Percentiles rank a stretch among this genome's conserved stretches.
Evolutionary conservation across 331 rosid genomes (phyloP).

Genomic region (Dryas integrifolia): DNA sequence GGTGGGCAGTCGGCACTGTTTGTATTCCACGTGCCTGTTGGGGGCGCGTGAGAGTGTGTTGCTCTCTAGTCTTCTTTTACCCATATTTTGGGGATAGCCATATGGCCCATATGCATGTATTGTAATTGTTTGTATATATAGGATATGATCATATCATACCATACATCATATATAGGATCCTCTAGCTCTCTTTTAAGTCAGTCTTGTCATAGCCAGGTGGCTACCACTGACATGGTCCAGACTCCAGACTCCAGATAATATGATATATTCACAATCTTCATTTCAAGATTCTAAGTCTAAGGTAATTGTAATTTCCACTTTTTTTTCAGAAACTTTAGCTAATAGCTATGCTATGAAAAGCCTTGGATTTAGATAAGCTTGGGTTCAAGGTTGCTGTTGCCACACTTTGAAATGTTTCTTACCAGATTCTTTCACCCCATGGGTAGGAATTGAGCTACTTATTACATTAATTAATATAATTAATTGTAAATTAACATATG

Average conservation of each 20-base stretch:
- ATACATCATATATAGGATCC: neutral
- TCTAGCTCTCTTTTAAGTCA: neutral
- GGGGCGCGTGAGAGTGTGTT: neutral
- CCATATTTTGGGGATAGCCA: neutral
- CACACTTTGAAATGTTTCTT: too few relatives aligned
- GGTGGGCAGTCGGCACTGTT: slow-evolving; percentile 6
- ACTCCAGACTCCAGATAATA: neutral
- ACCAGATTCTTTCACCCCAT: too few relatives aligned
- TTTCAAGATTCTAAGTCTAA: neutral
- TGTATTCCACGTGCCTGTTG: neutral
- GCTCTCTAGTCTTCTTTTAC: neutral
- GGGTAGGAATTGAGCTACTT: too few relatives aligned
- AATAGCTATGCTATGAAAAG: too few relatives aligned
- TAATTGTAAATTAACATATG: too few relatives aligned
- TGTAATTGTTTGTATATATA: too few relatives aligned
- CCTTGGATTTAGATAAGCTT: too few relatives aligned
- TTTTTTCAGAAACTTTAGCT: neutral
- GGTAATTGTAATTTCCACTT: neutral
- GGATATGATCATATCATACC: neutral
- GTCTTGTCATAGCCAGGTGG: slow-evolving; percentile 17
- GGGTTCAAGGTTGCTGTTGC: too few relatives aligned
- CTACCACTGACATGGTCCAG: neutral
- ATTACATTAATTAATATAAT: too few relatives aligned
- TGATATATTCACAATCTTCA: neutral
- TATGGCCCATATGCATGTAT: too few relatives aligned